Percentiles rank a stretch among this genome's conserved stretches.
Evolutionary conservation across 148 eudicot species (phyloP).

Genomic region (Heliosperma pusillum): DNA sequence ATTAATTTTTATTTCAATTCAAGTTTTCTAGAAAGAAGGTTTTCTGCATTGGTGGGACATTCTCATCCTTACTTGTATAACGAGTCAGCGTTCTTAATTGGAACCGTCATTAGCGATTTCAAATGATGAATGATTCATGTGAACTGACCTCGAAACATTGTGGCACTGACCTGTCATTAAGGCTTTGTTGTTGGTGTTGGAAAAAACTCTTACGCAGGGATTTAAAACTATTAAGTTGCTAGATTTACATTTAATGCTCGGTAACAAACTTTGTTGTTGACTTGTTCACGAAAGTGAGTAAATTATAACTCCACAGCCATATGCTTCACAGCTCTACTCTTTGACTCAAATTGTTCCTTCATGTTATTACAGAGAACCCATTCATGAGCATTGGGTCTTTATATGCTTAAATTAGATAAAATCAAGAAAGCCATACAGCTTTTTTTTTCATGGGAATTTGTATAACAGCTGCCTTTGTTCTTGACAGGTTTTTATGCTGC

Average conservation of each 20-base stretch:
- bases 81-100: neutral
- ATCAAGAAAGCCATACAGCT: neutral
- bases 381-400: neutral
- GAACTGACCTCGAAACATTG: neutral
- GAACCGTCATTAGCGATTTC: neutral
- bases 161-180: neutral
- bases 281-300: neutral
- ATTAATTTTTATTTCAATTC: neutral
- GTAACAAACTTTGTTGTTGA: neutral
- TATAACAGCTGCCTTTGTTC: constrained; percentile 9
- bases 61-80: neutral
- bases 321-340: neutral
- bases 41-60: neutral
- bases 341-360: neutral
- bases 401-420: neutral
- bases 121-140: neutral
- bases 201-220: neutral
- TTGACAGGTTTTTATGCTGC: constrained; percentile 83
- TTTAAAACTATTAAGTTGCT: neutral
- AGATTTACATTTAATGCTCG: neutral
- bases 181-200: neutral
- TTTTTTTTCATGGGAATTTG: neutral
- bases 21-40: no score
- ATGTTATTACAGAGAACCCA: neutral
- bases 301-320: neutral